phyloP scores from a whole-genome alignment of 495 filamentous ascomycete species.

The Aspergillus funiculosus region DNA sequence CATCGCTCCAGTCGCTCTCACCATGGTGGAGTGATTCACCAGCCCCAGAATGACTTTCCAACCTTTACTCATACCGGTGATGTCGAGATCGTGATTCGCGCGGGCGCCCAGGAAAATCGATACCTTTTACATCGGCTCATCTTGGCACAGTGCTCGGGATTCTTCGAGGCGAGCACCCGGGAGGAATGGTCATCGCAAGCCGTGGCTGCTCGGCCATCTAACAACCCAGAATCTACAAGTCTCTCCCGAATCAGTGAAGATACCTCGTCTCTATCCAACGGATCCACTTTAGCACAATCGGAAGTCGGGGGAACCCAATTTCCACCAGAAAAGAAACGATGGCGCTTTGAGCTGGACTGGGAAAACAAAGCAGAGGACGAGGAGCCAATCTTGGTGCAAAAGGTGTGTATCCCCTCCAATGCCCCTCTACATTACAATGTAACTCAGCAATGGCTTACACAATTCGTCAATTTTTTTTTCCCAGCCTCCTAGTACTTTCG shows the following conservation, averaged over 20 bases:
- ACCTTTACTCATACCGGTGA: constrained; percentile 86
- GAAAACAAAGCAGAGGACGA: constrained; percentile 66
- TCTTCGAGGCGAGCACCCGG: constrained; percentile 85
- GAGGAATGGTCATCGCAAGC: constrained; percentile 72
- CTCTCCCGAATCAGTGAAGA: constrained; percentile 56
- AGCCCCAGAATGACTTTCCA: constrained; percentile 83
- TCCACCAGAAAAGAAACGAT: constrained; percentile 52
- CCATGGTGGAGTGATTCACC: constrained; percentile 64
- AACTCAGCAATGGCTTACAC: neutral
- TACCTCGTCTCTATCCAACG: constrained; percentile 40
- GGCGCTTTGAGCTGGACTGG: constrained; percentile 83
- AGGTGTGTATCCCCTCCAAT: constrained; percentile 39
- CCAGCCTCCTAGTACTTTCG: constrained; percentile 41
- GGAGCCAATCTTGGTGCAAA: constrained; percentile 83
- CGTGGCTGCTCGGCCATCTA: constrained; percentile 14
- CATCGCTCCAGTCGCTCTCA: constrained; percentile 76
- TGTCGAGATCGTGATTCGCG: constrained; percentile 77
- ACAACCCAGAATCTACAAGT: constrained; percentile 30
- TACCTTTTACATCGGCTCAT: constrained; percentile 84
- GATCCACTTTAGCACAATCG: constrained; percentile 37
- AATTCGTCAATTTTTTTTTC: constrained; percentile 5
- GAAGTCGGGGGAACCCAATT: constrained; percentile 30
- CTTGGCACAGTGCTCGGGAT: constrained; percentile 80
- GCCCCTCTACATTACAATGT: neutral
- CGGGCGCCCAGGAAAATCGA: constrained; percentile 65